These are phyloP conservation scores for Botryotinia narcissicola DNA, from an alignment of 2,329 filamentous ascomycete genomes.

Conservation along the genomic window DNA sequence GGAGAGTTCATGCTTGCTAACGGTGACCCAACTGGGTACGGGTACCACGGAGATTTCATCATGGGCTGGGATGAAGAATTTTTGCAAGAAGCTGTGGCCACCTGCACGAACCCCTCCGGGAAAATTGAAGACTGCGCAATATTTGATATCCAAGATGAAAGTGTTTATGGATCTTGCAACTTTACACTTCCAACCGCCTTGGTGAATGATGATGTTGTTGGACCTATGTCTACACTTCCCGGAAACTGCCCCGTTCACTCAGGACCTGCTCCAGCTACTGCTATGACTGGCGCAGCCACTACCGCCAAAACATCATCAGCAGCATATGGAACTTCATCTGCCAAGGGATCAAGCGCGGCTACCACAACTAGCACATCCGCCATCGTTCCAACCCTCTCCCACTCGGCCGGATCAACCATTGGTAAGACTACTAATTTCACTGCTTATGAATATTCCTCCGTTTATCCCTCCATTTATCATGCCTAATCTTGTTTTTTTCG, in stretches of 20 bases:
- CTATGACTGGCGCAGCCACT: neutral
- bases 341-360: neutral
- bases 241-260: constrained; percentile 55
- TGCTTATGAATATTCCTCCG: neutral
- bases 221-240: constrained; percentile 57
- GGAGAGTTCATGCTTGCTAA: constrained; percentile 76
- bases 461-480: neutral
- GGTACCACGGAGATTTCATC: constrained; percentile 80
- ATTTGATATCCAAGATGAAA: constrained; percentile 61
- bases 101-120: constrained; percentile 71
- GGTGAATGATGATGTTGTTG: constrained; percentile 56
- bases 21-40: constrained; percentile 73
- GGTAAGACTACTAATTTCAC: neutral
- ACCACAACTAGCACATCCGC: constrained; percentile 9
- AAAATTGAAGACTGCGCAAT: constrained; percentile 69
- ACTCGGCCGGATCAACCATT: constrained; percentile 32
- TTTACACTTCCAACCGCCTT: constrained; percentile 60
- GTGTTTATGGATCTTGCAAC: constrained; percentile 56
- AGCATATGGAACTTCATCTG: neutral
- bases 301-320: constrained; percentile 24
- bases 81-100: constrained; percentile 68
- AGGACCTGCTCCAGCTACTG: constrained; percentile 43
- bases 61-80: constrained; percentile 71
- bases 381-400: constrained; percentile 33
- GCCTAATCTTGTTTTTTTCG: neutral